phyloP scores from a whole-genome alignment of 1,284 basidiomycete genomes.

The Microbotryomycetes sp. region DNA sequence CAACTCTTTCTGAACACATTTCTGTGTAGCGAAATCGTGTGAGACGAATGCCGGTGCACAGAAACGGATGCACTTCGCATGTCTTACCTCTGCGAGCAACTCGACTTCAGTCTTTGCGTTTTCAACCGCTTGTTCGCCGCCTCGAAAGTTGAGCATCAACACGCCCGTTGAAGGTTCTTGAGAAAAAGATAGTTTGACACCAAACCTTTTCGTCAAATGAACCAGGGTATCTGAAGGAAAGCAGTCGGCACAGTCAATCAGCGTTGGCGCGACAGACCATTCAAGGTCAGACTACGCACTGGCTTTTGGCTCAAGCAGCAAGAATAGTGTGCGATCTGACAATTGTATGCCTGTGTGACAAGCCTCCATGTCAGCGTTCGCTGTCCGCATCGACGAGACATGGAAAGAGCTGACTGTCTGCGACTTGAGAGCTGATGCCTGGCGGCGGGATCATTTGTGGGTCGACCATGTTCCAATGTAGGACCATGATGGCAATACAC shows the following conservation, averaged over 20 bases:
- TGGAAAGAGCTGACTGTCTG: slow-evolving; percentile 2
- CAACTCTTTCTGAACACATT: not conserved
- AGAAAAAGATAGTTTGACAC: not conserved
- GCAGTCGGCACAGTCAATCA: not conserved
- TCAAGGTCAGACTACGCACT: not conserved
- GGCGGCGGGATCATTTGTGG: slow-evolving; percentile 9
- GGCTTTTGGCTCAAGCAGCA: slow-evolving; percentile 20
- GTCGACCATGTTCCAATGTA: slow-evolving; percentile 18
- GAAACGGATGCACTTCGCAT: not conserved
- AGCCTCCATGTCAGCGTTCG: not conserved
- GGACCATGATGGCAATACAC: slow-evolving; percentile 13
- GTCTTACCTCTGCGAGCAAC: not conserved
- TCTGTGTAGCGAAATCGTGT: not conserved
- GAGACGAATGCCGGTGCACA: not conserved
- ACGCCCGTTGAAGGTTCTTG: not conserved
- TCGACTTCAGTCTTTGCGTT: not conserved
- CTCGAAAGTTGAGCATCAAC: slow-evolving; percentile 12
- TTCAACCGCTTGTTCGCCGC: not conserved
- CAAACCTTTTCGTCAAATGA: not conserved
- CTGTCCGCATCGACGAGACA: not conserved
- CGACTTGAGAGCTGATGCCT: not conserved
- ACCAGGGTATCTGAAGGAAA: slow-evolving; percentile 9
- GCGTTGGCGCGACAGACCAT: slow-evolving; percentile 13
- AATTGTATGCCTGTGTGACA: slow-evolving; percentile 5
- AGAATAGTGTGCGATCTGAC: slow-evolving; percentile 18